A percentile compares a stretch with the other conserved stretches of the same genome.
These are phyloP conservation scores for Alternaria consortialis DNA, from an alignment of 2,329 filamentous ascomycete genomes.

Conservation along the genomic window DNA sequence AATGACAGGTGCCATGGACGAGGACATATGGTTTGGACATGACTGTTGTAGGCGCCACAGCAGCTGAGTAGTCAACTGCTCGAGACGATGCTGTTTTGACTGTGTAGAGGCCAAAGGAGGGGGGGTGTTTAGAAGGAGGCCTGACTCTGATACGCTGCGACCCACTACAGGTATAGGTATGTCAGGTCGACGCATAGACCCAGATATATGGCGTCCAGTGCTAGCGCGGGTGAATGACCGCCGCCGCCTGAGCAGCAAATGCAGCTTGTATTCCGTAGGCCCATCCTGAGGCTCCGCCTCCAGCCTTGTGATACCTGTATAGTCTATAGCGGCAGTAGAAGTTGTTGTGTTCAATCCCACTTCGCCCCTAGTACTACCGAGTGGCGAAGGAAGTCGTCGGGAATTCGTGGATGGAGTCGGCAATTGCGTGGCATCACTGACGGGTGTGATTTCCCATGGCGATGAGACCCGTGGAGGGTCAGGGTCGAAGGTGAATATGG, in stretches of 20 bases:
- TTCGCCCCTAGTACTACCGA: constrained; percentile 13
- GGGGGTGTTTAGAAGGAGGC: constrained; percentile 43
- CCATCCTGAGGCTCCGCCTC: constrained; percentile 93
- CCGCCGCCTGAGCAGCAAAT: constrained; percentile 82
- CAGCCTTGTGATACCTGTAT: constrained; percentile 70
- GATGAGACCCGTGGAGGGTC: constrained; percentile 88
- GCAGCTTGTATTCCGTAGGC: constrained; percentile 95
- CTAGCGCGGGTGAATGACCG: constrained; percentile 77
- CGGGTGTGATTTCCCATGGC: constrained; percentile 78
- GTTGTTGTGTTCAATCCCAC: constrained; percentile 7
- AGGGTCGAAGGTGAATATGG: constrained; percentile 93
- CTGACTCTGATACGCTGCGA: constrained; percentile 45
- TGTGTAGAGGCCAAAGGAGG: constrained; percentile 66
- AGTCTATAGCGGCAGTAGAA: constrained; percentile 30
- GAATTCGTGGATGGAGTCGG: constrained; percentile 28
- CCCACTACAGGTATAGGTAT: constrained; percentile 40
- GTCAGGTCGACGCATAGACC: constrained; percentile 58
- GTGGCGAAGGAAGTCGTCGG: constrained; percentile 22
- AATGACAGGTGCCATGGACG: constrained; percentile 76
- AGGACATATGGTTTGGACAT: constrained; percentile 86
- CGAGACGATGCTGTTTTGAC: constrained; percentile 81
- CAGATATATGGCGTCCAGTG: constrained; percentile 65
- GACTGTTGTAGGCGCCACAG: constrained; percentile 96
- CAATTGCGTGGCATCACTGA: constrained; percentile 26
- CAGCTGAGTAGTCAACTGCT: constrained; percentile 93